Conservation (phyloP, 495 filamentous ascomycete genomes). For the Mycothermus thermophilus region DNA sequence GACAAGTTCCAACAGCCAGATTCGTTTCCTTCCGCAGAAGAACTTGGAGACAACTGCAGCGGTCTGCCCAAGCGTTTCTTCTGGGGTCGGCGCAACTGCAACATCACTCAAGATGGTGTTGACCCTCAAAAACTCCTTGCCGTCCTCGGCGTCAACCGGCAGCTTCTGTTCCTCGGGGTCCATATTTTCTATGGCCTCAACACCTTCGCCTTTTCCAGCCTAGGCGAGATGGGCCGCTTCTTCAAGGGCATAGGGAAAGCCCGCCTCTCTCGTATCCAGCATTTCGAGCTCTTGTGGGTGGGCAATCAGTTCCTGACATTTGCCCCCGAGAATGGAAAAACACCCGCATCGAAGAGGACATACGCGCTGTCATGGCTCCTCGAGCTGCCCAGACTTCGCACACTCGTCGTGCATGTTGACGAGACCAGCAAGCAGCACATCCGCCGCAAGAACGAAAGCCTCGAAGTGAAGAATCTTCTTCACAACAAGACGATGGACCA, state of each 20-base stretch:
- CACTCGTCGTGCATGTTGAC: constrained; percentile 22
- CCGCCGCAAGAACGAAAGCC: constrained; percentile 18
- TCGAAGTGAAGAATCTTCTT: constrained; percentile 6
- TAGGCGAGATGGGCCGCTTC: constrained; percentile 30
- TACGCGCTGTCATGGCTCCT: constrained; percentile 14
- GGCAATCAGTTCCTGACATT: constrained; percentile 15
- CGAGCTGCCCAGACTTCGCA: constrained; percentile 20
- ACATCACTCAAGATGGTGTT: constrained; percentile 10
- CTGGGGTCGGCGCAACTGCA: constrained; percentile 14
- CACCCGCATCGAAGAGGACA: constrained; percentile 15
- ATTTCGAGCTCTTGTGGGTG: constrained; percentile 23
- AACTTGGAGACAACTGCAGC: constrained; percentile 4
- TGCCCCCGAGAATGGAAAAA: neutral
- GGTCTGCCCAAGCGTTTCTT: constrained; percentile 21
- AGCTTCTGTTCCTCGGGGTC: constrained; percentile 19
- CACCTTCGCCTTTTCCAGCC: constrained; percentile 31
- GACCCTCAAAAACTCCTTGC: constrained; percentile 15
- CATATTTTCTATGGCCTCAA: constrained; percentile 32
- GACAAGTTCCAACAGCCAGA: constrained; percentile 16
- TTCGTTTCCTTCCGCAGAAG: constrained; percentile 7
- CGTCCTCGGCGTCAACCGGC: constrained; percentile 18
- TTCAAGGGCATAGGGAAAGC: constrained; percentile 19
- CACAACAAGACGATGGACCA: constrained; percentile 16
- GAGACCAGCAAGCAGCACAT: constrained; percentile 11
- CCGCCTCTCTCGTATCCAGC: constrained; percentile 21